Conservation (phyloP, 2,329 filamentous ascomycete genomes). For the Rutstroemia sp. region DNA sequence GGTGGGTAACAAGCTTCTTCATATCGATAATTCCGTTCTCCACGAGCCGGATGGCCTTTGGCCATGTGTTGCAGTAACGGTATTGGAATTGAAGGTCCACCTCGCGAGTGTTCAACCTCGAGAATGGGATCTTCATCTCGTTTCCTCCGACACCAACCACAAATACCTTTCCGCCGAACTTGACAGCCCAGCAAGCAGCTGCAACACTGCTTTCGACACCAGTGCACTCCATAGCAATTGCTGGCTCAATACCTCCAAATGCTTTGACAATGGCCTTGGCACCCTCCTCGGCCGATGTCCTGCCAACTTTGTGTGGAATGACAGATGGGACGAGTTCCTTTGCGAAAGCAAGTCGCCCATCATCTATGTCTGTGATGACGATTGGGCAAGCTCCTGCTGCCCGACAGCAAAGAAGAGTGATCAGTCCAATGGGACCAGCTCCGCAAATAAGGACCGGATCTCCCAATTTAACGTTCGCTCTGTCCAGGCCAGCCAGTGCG, state of each 20-base stretch:
- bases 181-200: slow-evolving; percentile 79
- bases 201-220: slow-evolving; percentile 86
- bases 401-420: slow-evolving; percentile 75
- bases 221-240: slow-evolving; percentile 83
- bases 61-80: slow-evolving; percentile 94
- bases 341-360: slow-evolving; percentile 76
- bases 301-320: slow-evolving; percentile 71
- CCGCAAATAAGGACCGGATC: slow-evolving; percentile 87
- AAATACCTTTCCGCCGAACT: slow-evolving; percentile 96
- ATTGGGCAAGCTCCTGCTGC: slow-evolving; percentile 87
- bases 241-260: slow-evolving; percentile 74
- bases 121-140: slow-evolving; percentile 93
- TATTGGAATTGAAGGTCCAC: slow-evolving; percentile 97
- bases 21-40: slow-evolving; percentile 79
- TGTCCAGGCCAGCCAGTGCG: slow-evolving; percentile 78
- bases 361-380: slow-evolving; percentile 91
- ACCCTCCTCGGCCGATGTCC: slow-evolving; percentile 60
- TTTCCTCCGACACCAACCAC: slow-evolving; percentile 93
- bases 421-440: slow-evolving; percentile 87
- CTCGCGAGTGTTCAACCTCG: slow-evolving; percentile 83
- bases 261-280: slow-evolving; percentile 59
- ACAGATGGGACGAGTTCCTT: slow-evolving; percentile 74
- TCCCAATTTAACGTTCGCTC: slow-evolving; percentile 72
- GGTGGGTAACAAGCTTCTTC: slow-evolving; percentile 77
- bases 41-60: slow-evolving; percentile 80